phyloP scores from a whole-genome alignment of 129 eudicot genomes.

The Saussurea involucrata region DNA sequence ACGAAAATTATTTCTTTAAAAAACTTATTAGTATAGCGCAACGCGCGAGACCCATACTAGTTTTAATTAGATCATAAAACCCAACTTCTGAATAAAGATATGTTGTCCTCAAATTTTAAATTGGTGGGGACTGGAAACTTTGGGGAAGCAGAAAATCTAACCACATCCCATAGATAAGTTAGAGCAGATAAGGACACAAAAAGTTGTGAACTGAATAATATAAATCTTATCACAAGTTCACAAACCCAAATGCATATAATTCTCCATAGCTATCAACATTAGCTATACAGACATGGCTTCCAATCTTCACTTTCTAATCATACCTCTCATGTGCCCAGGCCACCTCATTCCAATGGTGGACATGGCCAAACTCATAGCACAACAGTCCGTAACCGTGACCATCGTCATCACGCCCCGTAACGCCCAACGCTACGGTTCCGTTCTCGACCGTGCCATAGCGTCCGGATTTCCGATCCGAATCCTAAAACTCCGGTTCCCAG shows the following conservation, averaged over 20 bases:
- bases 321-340: slow-evolving; percentile 49
- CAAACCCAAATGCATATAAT: background rate
- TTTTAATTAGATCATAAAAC: background rate
- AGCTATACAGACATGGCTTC: slow-evolving; percentile 18
- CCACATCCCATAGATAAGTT: background rate
- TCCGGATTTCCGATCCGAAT: slow-evolving; percentile 34
- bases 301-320: slow-evolving; percentile 36
- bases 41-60: too few relatives aligned
- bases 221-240: background rate
- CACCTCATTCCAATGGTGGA: slow-evolving; percentile 55
- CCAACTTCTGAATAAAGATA: background rate
- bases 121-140: background rate
- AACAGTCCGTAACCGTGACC: slow-evolving; percentile 28
- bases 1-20: too few relatives aligned
- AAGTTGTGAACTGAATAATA: background rate
- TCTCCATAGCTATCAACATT: background rate
- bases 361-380: slow-evolving; percentile 48
- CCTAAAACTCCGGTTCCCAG: slow-evolving; percentile 31
- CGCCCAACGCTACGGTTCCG: slow-evolving; percentile 15
- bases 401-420: slow-evolving; percentile 38
- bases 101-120: background rate
- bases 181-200: background rate
- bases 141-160: background rate
- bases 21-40: too few relatives aligned
- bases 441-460: slow-evolving; percentile 30